Base-by-base conservation (phyloP, 2,329 filamentous ascomycete genomes). In the Xylaria sp. region DNA sequence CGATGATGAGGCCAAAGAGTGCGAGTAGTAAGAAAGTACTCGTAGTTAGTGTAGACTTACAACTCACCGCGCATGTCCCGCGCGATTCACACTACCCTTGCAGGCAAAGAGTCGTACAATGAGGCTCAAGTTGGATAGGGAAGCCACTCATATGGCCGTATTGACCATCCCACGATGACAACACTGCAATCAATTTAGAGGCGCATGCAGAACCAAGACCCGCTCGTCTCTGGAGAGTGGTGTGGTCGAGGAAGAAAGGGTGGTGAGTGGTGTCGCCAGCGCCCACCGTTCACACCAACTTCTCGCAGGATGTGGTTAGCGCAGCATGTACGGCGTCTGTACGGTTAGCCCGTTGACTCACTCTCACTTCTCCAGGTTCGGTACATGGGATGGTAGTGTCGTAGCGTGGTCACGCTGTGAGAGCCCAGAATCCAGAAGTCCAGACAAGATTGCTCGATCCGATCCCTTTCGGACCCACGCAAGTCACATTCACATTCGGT, bases 341-440 rank as follows among this genome's bases (percentile, higher is more conserved):
- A 30, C 23, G 23, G 23, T 30, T 30, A 30, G 23, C 23, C 23
- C 16, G 58, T 61, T 63, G 61, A 63, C 55, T 63, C 61, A 63
- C 47, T 57, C 61, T n/a, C 59, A 55, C 58, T 56, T 56, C 58
- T 58, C 51, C 13, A 35, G 30, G 58, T 58, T 60, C 16, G 6
- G 16, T 49, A 23, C 23, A 30, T 30, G 23, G 5, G 23, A 30
- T 30, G 23, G 23, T 30, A 30, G 4, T 3, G 23, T 30, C 23
- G 23, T 30, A 30, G 23, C 23, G 23, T 30, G 23, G 23, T 30
- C 23, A 30, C 23, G 23, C 23, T 30, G 23, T 30, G 23, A 5
- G 23, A 30, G 23, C 23, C 23, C 23, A 30, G 23, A 30, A 30
- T 30, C 23, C 23, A 30, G 23, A 4, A 30, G 23, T 30, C 23